phyloP scores from a whole-genome alignment of 352 stramenopile genomes.

The Globisporangium ultimum region DNA sequence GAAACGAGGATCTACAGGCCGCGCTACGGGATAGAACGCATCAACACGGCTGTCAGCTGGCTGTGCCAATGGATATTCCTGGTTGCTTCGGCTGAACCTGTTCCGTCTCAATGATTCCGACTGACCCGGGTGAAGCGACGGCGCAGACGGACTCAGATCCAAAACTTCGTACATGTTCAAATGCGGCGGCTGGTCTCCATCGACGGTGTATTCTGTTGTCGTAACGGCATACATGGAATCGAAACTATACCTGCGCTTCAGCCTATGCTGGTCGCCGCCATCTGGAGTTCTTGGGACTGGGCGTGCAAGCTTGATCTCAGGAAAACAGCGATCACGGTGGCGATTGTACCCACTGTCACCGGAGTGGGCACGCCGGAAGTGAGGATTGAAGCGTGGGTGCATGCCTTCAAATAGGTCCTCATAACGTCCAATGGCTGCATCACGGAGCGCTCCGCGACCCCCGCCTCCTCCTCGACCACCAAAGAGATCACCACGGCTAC shows the following conservation, averaged over 20 bases:
- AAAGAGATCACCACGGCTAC: too few relatives aligned
- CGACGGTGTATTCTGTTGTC: slow-evolving; percentile 5
- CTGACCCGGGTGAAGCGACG: slow-evolving; percentile 17
- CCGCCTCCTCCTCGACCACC: too few relatives aligned
- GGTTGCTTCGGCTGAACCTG: slow-evolving; percentile 7
- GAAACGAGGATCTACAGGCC: too few relatives aligned
- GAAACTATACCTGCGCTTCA: slow-evolving; percentile 51
- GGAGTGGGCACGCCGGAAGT: too few relatives aligned
- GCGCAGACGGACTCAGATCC: slow-evolving; percentile 45
- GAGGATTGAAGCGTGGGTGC: too few relatives aligned
- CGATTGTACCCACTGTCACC: too few relatives aligned
- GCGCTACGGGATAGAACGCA: not conserved
- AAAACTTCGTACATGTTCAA: slow-evolving; percentile 44
- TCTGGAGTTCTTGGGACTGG: not conserved
- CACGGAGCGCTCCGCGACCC: too few relatives aligned
- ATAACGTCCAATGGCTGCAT: too few relatives aligned
- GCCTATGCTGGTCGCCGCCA: not conserved
- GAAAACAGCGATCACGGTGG: too few relatives aligned
- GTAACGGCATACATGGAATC: slow-evolving; percentile 31
- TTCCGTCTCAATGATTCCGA: slow-evolving; percentile 13
- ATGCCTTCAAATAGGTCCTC: too few relatives aligned
- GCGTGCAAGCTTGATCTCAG: too few relatives aligned
- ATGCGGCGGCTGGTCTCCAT: slow-evolving; percentile 36
- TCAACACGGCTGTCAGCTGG: not conserved
- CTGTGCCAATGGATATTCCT: slow-evolving; percentile 6